phyloP scores from a whole-genome alignment of 2,329 filamentous ascomycete genomes.

The Stenocarpella maydis region DNA sequence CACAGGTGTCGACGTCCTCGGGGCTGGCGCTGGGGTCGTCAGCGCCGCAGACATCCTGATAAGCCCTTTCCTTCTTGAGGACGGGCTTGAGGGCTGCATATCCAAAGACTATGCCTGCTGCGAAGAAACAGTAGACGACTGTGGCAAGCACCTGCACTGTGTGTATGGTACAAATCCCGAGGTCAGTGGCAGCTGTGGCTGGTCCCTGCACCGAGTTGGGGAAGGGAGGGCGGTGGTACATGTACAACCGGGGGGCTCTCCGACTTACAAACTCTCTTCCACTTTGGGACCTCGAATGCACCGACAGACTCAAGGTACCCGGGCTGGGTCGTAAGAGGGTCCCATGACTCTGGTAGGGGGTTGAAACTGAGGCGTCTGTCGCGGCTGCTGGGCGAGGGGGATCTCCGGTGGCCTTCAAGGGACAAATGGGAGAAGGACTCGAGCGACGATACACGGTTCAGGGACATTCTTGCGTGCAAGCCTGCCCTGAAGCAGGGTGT shows the following conservation, averaged over 20 bases:
- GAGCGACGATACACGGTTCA: slow-evolving; percentile 61
- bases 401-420: slow-evolving; percentile 49
- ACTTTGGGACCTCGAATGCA: slow-evolving; percentile 62
- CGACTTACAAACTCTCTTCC: slow-evolving; percentile 61
- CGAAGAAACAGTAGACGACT: slow-evolving; percentile 58
- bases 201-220: not conserved
- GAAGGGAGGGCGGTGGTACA: not conserved
- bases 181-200: slow-evolving; percentile 14
- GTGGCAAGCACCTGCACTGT: slow-evolving; percentile 50
- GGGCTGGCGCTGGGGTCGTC: slow-evolving; percentile 37
- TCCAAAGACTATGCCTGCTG: slow-evolving; percentile 83
- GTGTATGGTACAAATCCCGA: not conserved
- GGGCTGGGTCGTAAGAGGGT: slow-evolving; percentile 51
- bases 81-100: slow-evolving; percentile 87
- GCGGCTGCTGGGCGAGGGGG: slow-evolving; percentile 57
- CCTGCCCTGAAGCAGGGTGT: slow-evolving; percentile 12
- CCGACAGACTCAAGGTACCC: slow-evolving; percentile 57
- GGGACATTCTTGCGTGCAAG: slow-evolving; percentile 54
- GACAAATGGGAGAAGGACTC: slow-evolving; percentile 58
- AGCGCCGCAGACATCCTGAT: slow-evolving; percentile 66
- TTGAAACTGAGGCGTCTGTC: slow-evolving; percentile 62
- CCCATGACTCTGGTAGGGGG: slow-evolving; percentile 61
- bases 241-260: not conserved
- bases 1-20: slow-evolving; percentile 50
- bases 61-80: slow-evolving; percentile 76